Conservation (phyloP, 1,284 basidiomycete genomes). For the Cryptococcus amylolentus region DNA sequence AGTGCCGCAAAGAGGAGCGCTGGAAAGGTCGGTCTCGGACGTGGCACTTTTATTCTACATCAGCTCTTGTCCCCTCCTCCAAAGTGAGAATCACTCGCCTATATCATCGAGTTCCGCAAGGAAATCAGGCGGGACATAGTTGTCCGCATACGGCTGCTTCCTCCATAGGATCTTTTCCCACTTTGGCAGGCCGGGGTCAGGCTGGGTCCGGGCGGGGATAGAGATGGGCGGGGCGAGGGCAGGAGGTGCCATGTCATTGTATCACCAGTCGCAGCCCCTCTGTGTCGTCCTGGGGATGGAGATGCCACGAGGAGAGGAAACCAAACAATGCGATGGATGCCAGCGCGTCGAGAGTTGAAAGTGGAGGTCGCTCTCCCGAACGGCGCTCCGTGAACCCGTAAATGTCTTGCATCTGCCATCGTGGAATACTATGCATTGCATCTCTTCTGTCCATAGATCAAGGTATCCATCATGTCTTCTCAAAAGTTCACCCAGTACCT, state of each 20-base stretch:
- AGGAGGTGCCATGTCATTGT: slow-evolving; percentile 11
- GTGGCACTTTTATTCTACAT: slow-evolving; percentile 18
- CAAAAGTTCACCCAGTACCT: slow-evolving; percentile 15
- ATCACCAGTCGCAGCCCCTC: background rate
- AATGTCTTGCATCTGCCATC: background rate
- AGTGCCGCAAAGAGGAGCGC: slow-evolving; percentile 69
- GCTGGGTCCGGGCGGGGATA: background rate
- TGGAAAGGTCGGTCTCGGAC: slow-evolving; percentile 55
- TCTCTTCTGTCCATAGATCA: background rate
- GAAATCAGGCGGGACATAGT: slow-evolving; percentile 75
- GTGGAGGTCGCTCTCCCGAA: background rate
- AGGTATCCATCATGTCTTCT: background rate
- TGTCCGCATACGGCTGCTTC: slow-evolving; percentile 71
- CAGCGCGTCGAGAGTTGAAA: background rate
- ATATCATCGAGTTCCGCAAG: slow-evolving; percentile 72
- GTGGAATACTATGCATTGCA: background rate
- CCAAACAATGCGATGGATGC: background rate
- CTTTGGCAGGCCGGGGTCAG: background rate
- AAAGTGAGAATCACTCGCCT: slow-evolving; percentile 55
- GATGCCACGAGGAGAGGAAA: background rate
- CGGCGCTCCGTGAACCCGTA: background rate
- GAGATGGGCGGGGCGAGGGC: slow-evolving; percentile 1
- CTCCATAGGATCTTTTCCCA: slow-evolving; percentile 89
- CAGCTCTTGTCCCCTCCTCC: background rate
- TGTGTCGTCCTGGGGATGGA: no score